Percentiles rank a stretch among this genome's conserved stretches.
phyloP scores from a whole-genome alignment of 306 rosid species.

The Ormosia emarginata region DNA sequence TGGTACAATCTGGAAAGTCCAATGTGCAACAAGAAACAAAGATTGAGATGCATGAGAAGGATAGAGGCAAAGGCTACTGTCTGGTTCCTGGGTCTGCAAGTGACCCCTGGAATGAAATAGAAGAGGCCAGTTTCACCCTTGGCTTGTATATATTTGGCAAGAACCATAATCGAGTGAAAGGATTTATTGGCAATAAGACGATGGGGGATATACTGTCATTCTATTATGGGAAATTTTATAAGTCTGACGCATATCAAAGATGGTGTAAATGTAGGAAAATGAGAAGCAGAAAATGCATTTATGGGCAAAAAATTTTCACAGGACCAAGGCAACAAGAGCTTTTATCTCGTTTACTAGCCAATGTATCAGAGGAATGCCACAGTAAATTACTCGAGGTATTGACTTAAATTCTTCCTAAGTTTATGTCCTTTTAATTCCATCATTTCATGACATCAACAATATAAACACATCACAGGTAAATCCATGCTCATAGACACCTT shows the following conservation, averaged over 20 bases:
- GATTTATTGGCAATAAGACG: conserved; percentile 45
- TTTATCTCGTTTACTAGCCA: conserved; percentile 49
- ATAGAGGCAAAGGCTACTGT: conserved; percentile 19
- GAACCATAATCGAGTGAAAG: conserved; percentile 42
- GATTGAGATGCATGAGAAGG: background rate
- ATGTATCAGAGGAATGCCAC: conserved; percentile 34
- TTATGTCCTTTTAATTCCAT: background rate
- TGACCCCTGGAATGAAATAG: conserved; percentile 43
- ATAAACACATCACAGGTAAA: too few relatives aligned
- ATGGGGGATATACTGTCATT: conserved; percentile 49
- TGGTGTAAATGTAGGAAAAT: conserved; percentile 49
- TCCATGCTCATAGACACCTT: too few relatives aligned
- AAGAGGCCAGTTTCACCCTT: conserved; percentile 56
- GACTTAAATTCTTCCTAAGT: background rate
- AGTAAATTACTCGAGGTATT: conserved; percentile 46
- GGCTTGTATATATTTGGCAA: conserved; percentile 65
- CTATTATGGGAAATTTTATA: conserved; percentile 60
- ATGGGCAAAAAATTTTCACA: conserved; percentile 48
- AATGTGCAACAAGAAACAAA: conserved; percentile 20
- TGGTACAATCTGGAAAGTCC: background rate
- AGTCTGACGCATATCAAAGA: conserved; percentile 40
- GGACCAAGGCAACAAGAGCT: conserved; percentile 56
- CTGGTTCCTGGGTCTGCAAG: conserved; percentile 42
- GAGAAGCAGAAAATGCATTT: conserved; percentile 33
- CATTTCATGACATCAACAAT: background rate